These are phyloP conservation scores for Aureobasidium sp. DNA, from an alignment of 2,329 filamentous ascomycete genomes.

Conservation along the genomic window DNA sequence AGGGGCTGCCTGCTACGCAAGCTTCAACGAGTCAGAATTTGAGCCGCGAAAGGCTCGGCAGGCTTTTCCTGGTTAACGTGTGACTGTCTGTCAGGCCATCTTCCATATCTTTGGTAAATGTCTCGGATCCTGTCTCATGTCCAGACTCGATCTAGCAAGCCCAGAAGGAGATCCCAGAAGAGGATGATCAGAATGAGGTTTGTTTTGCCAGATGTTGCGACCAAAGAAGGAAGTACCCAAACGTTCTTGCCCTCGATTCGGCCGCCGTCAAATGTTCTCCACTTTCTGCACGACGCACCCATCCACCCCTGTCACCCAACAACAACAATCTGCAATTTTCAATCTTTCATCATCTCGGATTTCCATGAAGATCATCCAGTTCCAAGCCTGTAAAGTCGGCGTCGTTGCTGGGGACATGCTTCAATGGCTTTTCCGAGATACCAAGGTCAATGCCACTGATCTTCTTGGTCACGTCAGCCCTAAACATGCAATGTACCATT, in stretches of 20 bases:
- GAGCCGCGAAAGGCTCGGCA: background rate
- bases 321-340: background rate
- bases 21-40: background rate
- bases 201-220: background rate
- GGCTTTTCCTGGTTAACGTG: background rate
- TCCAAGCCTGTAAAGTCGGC: background rate
- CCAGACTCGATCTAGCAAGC: background rate
- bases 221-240: background rate
- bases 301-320: background rate
- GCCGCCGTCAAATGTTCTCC: background rate
- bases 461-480: background rate
- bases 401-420: too few relatives aligned
- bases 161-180: background rate
- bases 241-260: background rate
- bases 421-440: background rate
- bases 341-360: background rate
- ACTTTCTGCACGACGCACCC: background rate
- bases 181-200: background rate
- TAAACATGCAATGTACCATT: background rate
- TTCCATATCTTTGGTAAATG: background rate
- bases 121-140: background rate
- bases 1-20: background rate
- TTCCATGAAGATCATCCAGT: background rate
- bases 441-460: background rate
- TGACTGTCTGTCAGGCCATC: background rate